phyloP scores from a whole-genome alignment of 2,329 filamentous ascomycete species.

The Ophiostoma ulmi region DNA sequence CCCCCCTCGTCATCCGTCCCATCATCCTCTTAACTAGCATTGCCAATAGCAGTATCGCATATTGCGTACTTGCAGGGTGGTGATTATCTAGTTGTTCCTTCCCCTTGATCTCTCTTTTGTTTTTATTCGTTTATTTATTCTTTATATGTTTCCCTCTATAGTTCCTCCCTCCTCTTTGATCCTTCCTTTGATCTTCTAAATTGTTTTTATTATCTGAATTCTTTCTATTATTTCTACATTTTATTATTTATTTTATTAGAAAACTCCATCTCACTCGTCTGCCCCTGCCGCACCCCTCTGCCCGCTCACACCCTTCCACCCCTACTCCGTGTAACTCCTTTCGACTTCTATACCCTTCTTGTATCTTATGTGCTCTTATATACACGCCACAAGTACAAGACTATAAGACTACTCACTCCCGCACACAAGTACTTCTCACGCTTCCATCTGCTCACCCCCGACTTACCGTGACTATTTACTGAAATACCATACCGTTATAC shows the following conservation, averaged over 20 bases:
- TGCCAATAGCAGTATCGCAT: background rate
- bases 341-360: background rate
- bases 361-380: background rate
- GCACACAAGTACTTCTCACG: conserved; percentile 9
- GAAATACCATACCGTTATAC: background rate
- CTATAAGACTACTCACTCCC: conserved; percentile 10
- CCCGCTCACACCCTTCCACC: conserved; percentile 8
- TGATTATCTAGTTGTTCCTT: background rate
- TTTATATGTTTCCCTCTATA: background rate
- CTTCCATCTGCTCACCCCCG: background rate
- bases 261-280: background rate
- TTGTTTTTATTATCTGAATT: conserved; percentile 43
- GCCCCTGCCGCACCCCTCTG: conserved; percentile 7
- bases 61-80: background rate
- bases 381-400: conserved; percentile 7
- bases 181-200: conserved; percentile 9
- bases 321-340: conserved; percentile 7
- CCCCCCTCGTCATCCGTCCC: conserved; percentile 9
- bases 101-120: background rate
- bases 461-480: background rate
- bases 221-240: conserved; percentile 37
- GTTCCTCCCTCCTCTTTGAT: background rate
- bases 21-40: background rate
- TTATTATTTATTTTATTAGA: background rate
- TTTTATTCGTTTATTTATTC: background rate